phyloP scores from a whole-genome alignment of 352 stramenopile species.

The Phytophthora rubi region DNA sequence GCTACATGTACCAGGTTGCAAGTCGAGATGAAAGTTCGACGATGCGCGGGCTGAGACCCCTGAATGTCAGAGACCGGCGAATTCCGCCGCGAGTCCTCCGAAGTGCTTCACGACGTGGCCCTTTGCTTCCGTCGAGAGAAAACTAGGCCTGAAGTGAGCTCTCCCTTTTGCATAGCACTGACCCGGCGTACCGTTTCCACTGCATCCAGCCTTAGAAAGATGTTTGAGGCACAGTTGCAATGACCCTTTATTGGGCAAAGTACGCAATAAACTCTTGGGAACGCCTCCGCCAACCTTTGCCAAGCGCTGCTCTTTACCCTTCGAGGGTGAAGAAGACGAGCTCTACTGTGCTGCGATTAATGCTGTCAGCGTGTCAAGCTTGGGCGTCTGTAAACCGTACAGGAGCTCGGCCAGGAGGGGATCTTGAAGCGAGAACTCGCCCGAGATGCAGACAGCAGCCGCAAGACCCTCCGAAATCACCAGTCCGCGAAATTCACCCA shows the following conservation, averaged over 20 bases:
- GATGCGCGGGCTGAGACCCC: neutral
- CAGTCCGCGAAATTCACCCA: slow-evolving; percentile 16
- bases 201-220: slow-evolving; percentile 7
- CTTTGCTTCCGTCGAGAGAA: neutral
- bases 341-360: neutral
- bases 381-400: slow-evolving; percentile 2
- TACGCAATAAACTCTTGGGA: neutral
- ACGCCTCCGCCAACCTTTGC: neutral
- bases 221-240: neutral
- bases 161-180: slow-evolving; percentile 1
- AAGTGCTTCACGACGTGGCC: neutral
- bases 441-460: neutral
- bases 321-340: neutral
- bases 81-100: neutral
- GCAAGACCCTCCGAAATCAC: slow-evolving; percentile 3
- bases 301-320: neutral
- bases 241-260: neutral
- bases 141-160: neutral
- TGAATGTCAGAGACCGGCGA: neutral
- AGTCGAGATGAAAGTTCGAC: too few species aligned
- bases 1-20: too few species aligned
- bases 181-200: neutral
- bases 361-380: neutral
- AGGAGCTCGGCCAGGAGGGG: neutral
- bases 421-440: slow-evolving; percentile 16